Evolutionary conservation across 352 stramenopile genomes (phyloP).

Genomic region (Phytophthora pseudosyringae): DNA sequence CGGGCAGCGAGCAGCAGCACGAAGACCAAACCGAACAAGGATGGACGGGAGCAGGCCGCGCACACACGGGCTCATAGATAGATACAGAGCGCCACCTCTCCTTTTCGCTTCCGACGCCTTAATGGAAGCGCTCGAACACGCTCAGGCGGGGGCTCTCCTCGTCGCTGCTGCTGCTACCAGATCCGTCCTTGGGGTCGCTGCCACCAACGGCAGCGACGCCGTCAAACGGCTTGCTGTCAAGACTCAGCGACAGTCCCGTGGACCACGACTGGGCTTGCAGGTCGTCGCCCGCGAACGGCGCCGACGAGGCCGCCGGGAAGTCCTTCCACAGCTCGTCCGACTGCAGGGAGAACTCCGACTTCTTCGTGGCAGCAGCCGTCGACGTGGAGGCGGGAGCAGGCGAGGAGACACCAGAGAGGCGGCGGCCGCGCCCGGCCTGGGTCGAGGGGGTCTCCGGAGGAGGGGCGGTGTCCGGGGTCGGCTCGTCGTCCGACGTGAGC

Average conservation of each 20-base stretch:
- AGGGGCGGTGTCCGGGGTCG: conserved; percentile 38
- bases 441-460: conserved; percentile 26
- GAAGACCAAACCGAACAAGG: conserved; percentile 38
- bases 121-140: conserved; percentile 88
- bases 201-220: conserved; percentile 18
- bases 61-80: conserved; percentile 51
- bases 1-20: conserved; percentile 37
- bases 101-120: conserved; percentile 50
- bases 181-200: conserved; percentile 32
- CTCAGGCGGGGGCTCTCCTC: conserved; percentile 81
- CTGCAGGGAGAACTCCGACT: conserved; percentile 65
- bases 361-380: conserved; percentile 29
- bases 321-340: conserved; percentile 84
- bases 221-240: conserved; percentile 63
- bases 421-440: conserved; percentile 11
- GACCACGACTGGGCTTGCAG: conserved; percentile 61
- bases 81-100: conserved; percentile 58
- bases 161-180: conserved; percentile 52
- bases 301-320: conserved; percentile 52
- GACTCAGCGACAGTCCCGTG: conserved; percentile 60
- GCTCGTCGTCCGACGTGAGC: conserved; percentile 59
- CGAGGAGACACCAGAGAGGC: conserved; percentile 28
- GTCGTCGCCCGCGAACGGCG: conserved; percentile 44
- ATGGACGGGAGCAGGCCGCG: conserved; percentile 33
- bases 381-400: conserved; percentile 25